phyloP scores from a whole-genome alignment of 345 rosid species.

The Acer yangbiense region DNA sequence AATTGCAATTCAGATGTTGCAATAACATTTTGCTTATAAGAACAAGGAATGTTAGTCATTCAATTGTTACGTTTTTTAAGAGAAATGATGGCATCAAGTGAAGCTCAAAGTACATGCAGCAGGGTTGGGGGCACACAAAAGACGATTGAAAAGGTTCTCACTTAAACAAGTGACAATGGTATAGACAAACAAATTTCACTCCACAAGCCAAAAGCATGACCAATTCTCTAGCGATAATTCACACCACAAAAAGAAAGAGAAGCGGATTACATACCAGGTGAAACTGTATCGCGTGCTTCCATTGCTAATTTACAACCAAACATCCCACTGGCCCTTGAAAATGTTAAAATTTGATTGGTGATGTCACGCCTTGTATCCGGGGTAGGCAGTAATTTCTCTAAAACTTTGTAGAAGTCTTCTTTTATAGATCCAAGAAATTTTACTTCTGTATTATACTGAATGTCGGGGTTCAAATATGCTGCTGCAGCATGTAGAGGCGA shows the following conservation, averaged over 20 bases:
- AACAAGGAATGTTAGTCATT: not conserved
- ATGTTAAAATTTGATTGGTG: conserved; percentile 71
- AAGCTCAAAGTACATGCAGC: not conserved
- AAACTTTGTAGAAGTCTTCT: conserved; percentile 78
- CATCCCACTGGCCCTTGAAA: conserved; percentile 77
- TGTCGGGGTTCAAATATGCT: conserved; percentile 79
- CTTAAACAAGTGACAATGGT: not conserved
- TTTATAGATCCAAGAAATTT: conserved; percentile 72
- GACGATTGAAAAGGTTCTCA: too few relatives aligned
- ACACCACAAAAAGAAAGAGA: not conserved
- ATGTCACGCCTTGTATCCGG: conserved; percentile 87
- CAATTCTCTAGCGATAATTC: not conserved
- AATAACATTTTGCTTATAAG: not conserved
- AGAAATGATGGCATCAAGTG: not conserved
- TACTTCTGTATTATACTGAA: conserved; percentile 80
- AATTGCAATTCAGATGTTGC: not conserved
- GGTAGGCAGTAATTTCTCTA: conserved; percentile 85
- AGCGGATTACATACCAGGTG: conserved; percentile 56
- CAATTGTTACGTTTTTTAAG: not conserved
- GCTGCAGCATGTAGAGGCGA: conserved; percentile 88
- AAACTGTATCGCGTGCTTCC: conserved; percentile 78
- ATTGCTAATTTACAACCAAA: conserved; percentile 78
- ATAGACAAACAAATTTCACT: not conserved
- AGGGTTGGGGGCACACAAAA: not conserved
- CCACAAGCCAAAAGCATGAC: not conserved